phyloP scores from a whole-genome alignment of 371 early-diverging fungal genomes.

The Quaeritorhiza haematococci region DNA sequence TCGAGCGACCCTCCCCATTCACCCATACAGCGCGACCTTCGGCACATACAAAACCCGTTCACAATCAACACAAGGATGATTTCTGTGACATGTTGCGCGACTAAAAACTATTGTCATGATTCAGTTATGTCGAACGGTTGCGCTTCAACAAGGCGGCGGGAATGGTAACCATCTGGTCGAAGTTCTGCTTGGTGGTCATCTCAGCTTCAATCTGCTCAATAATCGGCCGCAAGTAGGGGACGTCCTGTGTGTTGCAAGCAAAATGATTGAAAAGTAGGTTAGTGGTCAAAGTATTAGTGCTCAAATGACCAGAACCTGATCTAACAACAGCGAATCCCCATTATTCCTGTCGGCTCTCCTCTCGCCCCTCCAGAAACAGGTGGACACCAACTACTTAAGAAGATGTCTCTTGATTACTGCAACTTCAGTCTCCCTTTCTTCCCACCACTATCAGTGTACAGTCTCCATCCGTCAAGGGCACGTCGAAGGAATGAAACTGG shows the following conservation, averaged over 20 bases:
- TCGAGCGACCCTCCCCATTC: no score
- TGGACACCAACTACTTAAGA: no score
- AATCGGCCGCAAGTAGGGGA: constrained; percentile 79
- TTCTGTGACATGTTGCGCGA: background rate
- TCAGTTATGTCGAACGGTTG: constrained; percentile 19
- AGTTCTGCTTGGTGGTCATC: constrained; percentile 45
- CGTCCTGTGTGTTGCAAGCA: constrained; percentile 43
- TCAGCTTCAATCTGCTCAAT: constrained; percentile 82
- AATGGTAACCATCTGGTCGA: constrained; percentile 32
- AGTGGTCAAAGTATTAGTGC: no score
- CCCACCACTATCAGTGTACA: no score
- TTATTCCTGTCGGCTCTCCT: no score
- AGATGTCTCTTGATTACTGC: no score
- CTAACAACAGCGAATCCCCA: no score
- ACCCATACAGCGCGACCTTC: background rate
- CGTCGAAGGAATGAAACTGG: background rate
- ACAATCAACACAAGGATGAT: background rate
- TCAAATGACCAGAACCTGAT: no score
- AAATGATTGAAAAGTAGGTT: no score
- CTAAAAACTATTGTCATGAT: background rate
- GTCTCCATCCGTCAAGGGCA: no score
- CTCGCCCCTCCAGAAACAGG: no score
- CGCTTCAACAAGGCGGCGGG: constrained; percentile 34
- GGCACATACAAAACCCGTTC: background rate
- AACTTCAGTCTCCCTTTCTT: no score